phyloP scores from a whole-genome alignment of 2,329 filamentous ascomycete genomes.

The Dendryphion nanum region DNA sequence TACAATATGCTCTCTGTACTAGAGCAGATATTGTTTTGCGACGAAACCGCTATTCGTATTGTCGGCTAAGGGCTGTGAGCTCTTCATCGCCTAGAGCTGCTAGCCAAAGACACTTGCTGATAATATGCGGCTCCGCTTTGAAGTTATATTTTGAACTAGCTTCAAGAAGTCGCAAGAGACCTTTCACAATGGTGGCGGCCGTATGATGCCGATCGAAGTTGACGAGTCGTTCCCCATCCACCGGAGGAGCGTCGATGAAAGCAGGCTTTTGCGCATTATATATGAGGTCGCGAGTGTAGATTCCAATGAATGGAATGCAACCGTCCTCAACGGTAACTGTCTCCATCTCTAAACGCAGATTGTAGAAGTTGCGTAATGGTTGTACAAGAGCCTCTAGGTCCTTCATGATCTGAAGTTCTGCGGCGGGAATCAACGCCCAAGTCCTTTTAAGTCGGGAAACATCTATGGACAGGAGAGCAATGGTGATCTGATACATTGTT shows the following conservation, averaged over 20 bases:
- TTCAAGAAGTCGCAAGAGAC: conserved; percentile 73
- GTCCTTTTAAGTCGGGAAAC: conserved; percentile 66
- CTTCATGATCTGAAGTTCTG: conserved; percentile 64
- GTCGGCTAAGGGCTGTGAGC: conserved; percentile 48
- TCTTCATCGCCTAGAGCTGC: conserved; percentile 74
- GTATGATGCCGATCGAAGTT: conserved; percentile 82
- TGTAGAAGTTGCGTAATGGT: conserved; percentile 75
- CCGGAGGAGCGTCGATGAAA: conserved; percentile 66
- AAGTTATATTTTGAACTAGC: conserved; percentile 74
- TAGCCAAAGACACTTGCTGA: conserved; percentile 83
- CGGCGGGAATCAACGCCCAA: conserved; percentile 66
- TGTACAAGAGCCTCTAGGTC: conserved; percentile 73
- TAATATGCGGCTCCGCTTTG: conserved; percentile 71
- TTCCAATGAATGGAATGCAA: conserved; percentile 77
- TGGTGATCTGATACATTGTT: conserved; percentile 76
- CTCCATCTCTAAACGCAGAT: conserved; percentile 78
- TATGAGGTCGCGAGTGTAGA: conserved; percentile 79
- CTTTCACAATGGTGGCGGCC: conserved; percentile 75
- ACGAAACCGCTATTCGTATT: conserved; percentile 23
- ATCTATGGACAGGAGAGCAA: conserved; percentile 73
- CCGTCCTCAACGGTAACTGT: conserved; percentile 62
- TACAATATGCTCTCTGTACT: conserved; percentile 2
- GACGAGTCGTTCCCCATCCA: conserved; percentile 61
- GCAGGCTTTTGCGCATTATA: conserved; percentile 79
- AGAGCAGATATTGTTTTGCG: neutral